Evolutionary conservation across 345 rosid genomes (phyloP).

Genomic region (Brassica cretica): DNA sequence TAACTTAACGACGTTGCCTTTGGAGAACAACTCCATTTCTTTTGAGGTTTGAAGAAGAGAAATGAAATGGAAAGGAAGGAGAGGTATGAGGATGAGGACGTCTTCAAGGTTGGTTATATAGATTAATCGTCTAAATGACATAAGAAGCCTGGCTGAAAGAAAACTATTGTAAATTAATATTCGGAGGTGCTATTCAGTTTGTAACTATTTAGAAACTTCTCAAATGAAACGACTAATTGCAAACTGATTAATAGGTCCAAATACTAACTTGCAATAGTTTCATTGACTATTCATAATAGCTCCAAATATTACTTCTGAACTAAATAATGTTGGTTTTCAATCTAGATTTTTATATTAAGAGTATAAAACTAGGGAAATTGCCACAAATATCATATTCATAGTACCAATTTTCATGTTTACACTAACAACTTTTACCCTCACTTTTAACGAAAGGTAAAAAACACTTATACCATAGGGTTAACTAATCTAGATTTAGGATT

Average conservation of each 20-base stretch:
- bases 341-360: neutral
- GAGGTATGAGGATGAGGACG: neutral
- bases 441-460: too few relatives aligned
- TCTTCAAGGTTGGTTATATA: constrained; percentile 11
- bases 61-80: constrained; percentile 16
- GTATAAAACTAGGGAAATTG: neutral
- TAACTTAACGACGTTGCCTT: constrained; percentile 64
- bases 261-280: neutral
- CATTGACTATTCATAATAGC: neutral
- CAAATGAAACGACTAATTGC: neutral
- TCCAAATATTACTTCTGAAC: neutral
- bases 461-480: too few relatives aligned
- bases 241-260: neutral
- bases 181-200: constrained; percentile 27
- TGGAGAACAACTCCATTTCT: constrained; percentile 67
- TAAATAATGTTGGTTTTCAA: neutral
- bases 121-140: constrained; percentile 12
- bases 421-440: too few relatives aligned
- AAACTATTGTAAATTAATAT: constrained; percentile 28
- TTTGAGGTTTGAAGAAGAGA: neutral
- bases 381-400: too few relatives aligned
- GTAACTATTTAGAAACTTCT: neutral
- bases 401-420: too few relatives aligned
- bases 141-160: constrained; percentile 25
- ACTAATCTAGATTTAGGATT: too few relatives aligned